Evolutionary conservation across 495 filamentous ascomycete genomes (phyloP).

Genomic region (Thermochaetoides thermophila): DNA sequence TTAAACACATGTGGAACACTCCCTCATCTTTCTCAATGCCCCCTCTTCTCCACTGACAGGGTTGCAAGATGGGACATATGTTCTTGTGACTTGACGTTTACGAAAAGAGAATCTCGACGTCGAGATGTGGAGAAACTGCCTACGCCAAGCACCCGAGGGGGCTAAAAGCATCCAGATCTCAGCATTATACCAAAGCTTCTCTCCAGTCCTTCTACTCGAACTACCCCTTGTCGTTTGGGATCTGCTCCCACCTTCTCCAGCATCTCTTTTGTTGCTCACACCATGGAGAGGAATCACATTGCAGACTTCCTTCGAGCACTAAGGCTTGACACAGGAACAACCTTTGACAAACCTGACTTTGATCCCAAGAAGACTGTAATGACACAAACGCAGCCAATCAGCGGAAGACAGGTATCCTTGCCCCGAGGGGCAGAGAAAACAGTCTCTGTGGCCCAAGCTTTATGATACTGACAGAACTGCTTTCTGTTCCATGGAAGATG

Average conservation of each 20-base stretch:
- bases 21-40: slow-evolving; percentile 2
- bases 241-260: slow-evolving; percentile 2
- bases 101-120: slow-evolving; percentile 2
- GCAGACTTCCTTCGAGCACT: slow-evolving; percentile 1
- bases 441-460: slow-evolving; percentile 4
- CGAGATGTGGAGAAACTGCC: slow-evolving; percentile 7
- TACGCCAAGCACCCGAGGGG: neutral
- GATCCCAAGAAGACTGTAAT: too few relatives aligned
- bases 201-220: slow-evolving; percentile 3
- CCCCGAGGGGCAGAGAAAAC: too few relatives aligned
- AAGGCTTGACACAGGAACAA: neutral
- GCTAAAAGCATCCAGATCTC: slow-evolving; percentile 5
- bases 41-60: neutral
- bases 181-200: slow-evolving; percentile 5
- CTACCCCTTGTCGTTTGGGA: slow-evolving; percentile 12
- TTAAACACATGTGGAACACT: neutral
- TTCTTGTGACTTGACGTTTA: slow-evolving; percentile 4
- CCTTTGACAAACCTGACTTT: too few relatives aligned
- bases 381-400: too few relatives aligned
- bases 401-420: too few relatives aligned
- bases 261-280: slow-evolving; percentile 6
- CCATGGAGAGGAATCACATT: slow-evolving; percentile 1
- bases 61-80: neutral
- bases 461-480: neutral
- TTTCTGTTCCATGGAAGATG: slow-evolving; percentile 1